Conservation (phyloP, 169 alveolate species). For the Eimeria maxima region DNA sequence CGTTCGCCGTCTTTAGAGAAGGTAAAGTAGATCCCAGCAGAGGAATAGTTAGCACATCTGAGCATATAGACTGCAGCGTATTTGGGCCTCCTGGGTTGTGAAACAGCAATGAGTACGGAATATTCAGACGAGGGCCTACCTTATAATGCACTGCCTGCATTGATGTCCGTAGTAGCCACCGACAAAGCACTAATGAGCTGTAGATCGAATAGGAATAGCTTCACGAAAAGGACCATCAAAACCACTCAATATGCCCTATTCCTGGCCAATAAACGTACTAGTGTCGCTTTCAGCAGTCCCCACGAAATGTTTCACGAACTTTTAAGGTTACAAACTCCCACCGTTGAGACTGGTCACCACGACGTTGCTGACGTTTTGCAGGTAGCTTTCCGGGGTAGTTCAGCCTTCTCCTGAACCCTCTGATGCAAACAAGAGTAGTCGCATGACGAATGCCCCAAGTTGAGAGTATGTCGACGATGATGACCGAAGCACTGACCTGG, state of each 20-base stretch:
- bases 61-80: too few species aligned
- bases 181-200: neutral
- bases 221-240: neutral
- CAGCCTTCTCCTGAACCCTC: neutral
- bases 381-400: neutral
- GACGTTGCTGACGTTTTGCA: neutral
- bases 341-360: neutral
- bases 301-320: neutral
- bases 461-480: neutral
- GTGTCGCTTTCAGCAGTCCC: neutral
- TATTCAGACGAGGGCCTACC: too few species aligned
- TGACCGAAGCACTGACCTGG: neutral
- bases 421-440: neutral
- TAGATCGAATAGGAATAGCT: neutral
- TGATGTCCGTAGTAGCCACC: neutral
- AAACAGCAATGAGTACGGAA: too few species aligned
- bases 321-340: neutral
- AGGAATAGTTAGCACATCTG: too few species aligned
- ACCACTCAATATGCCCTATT: neutral
- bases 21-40: too few species aligned
- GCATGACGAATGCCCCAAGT: too few species aligned
- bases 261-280: neutral
- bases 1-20: too few species aligned
- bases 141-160: too few species aligned
- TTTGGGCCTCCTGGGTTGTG: too few species aligned